Evolutionary conservation across 78 protist species (phyloP), one percentile per base, ranked within the genome.

Genomic region (Cavenderia fasciculata): DNA sequence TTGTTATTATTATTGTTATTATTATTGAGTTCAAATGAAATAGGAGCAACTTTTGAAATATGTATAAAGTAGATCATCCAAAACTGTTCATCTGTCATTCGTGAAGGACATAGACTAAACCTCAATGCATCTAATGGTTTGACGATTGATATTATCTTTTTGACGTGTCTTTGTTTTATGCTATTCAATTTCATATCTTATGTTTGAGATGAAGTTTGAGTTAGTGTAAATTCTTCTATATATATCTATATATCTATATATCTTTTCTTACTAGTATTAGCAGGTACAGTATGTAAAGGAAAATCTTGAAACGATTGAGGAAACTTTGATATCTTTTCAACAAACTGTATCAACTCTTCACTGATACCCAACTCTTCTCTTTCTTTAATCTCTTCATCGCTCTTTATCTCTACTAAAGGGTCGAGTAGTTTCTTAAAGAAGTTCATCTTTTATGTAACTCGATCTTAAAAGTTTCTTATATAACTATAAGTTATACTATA

Each of bases 1-100:
- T 27, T 29, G 12, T 59, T n/a, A 21, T 5, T 70, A 19, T 34
- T 7, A 0, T 10, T 36, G 1, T 27, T 40, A 34, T 40, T 62
- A 33, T 38, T 33, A 54, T 56, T 49, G 5, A 62, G 36, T 6
- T 78, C 65, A 68, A 82, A 82, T 10, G 18, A 43, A 19, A 31
- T 52, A 27, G 54, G 19, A 38, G 89, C 27, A 7, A 82, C 74
- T 8, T 25, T 51, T 56, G 74, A 41, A 21, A 82, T 82, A 33
- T 82, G 89, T 38, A 74, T 68, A 56, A 82, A 82, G 44, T 82
- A 82, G 23, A 82, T 82, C n/a, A 41, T 82, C 89, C 89, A 82
- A 68, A 82, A 82, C 29, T 43, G 51, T 27, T 82, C 89, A 65
- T 82, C 89, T 27, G 27, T 56, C 89, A 82, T 65, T 0, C 14